These are phyloP conservation scores for Petasospora rhodanensis DNA, from an alignment of 1,139 yeast genomes.

Conservation along the genomic window DNA sequence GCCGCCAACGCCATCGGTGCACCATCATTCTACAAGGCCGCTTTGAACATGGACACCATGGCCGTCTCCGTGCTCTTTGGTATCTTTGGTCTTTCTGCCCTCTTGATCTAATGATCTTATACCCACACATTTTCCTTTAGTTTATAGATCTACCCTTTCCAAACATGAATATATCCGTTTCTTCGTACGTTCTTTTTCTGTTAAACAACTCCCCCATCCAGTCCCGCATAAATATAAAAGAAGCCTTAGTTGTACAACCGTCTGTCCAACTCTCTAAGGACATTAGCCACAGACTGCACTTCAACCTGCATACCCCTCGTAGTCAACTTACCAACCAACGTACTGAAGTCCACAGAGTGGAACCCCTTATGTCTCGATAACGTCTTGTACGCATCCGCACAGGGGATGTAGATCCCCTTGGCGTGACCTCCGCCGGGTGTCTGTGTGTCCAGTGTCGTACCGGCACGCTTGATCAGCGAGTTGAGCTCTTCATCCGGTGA, in stretches of 20 bases:
- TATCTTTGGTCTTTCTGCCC: constrained; percentile 4
- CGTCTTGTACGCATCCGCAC: constrained; percentile 85
- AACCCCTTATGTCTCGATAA: constrained; percentile 76
- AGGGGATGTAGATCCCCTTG: constrained; percentile 66
- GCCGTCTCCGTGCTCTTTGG: constrained; percentile 3
- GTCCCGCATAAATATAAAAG: too few relatives aligned
- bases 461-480: constrained; percentile 16
- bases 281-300: constrained; percentile 80
- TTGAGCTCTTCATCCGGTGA: constrained; percentile 23
- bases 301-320: constrained; percentile 88
- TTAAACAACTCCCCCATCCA: too few relatives aligned
- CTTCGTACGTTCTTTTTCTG: too few relatives aligned
- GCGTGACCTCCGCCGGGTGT: constrained; percentile 16
- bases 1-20: constrained; percentile 15
- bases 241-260: constrained; percentile 48
- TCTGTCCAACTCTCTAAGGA: constrained; percentile 72
- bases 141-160: neutral
- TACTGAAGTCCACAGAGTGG: constrained; percentile 64
- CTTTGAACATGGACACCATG: constrained; percentile 5
- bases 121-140: too few relatives aligned
- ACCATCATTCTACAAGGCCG: constrained; percentile 19
- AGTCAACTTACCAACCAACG: constrained; percentile 68
- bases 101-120: constrained; percentile 3
- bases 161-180: too few relatives aligned
- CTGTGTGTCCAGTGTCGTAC: constrained; percentile 8